Conservation (phyloP, 441 rosid genomes). For the Viola pubescens region DNA sequence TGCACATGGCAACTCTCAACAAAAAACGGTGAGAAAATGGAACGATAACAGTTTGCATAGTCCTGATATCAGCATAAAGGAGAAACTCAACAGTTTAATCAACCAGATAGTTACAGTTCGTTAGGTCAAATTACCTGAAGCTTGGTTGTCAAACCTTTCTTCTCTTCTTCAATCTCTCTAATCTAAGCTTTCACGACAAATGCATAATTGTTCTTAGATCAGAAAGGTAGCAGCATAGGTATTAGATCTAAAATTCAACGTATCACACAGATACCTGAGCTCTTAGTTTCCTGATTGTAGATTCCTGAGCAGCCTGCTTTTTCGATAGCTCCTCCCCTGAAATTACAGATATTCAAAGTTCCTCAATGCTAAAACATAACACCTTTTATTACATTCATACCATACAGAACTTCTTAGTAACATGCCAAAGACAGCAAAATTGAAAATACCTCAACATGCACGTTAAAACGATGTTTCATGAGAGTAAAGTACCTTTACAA, state of each 20-base stretch:
- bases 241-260: not conserved
- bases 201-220: conserved; percentile 12
- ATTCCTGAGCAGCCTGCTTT: conserved; percentile 97
- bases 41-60: not conserved
- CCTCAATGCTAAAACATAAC: too few relatives aligned
- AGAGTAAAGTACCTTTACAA: not conserved
- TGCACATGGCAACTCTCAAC: too few relatives aligned
- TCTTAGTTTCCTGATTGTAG: conserved; percentile 89
- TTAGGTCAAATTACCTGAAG: conserved; percentile 69
- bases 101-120: conserved; percentile 8
- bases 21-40: too few relatives aligned
- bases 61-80: not conserved
- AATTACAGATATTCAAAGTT: not conserved
- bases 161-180: conserved; percentile 96
- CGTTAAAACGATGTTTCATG: not conserved
- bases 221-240: conserved; percentile 1
- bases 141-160: conserved; percentile 84
- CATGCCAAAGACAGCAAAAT: not conserved
- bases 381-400: too few relatives aligned
- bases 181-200: conserved; percentile 45
- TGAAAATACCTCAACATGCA: not conserved
- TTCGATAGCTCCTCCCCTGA: conserved; percentile 99
- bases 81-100: not conserved
- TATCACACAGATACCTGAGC: conserved; percentile 61
- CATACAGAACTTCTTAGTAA: too few relatives aligned